phyloP scores from a whole-genome alignment of 1,139 yeast species.

The Chernovozyma sophiae-reginae region DNA sequence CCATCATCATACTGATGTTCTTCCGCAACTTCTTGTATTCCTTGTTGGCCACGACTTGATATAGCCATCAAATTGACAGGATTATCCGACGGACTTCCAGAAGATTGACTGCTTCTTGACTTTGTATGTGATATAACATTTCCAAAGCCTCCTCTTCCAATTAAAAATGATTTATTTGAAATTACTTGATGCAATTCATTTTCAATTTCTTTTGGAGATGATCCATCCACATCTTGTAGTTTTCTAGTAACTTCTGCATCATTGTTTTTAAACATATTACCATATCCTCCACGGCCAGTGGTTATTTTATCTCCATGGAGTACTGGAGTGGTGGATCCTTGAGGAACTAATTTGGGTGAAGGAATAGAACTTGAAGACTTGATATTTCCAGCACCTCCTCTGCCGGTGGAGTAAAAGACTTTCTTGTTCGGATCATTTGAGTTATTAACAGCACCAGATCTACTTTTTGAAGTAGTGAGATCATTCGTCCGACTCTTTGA shows the following conservation, averaged over 20 bases:
- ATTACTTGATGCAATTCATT: slow-evolving; percentile 34
- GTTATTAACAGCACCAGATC: slow-evolving; percentile 1
- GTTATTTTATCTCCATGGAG: slow-evolving; percentile 55
- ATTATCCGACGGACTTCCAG: slow-evolving; percentile 11
- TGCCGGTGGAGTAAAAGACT: slow-evolving; percentile 58
- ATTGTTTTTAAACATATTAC: slow-evolving; percentile 66
- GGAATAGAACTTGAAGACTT: slow-evolving; percentile 41
- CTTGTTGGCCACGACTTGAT: slow-evolving; percentile 21
- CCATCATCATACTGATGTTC: slow-evolving; percentile 7
- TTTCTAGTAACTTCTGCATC: slow-evolving; percentile 60
- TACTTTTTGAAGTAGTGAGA: slow-evolving; percentile 3
- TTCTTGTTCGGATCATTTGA: slow-evolving; percentile 22
- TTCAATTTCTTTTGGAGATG: slow-evolving; percentile 14
- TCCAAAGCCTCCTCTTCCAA: slow-evolving; percentile 50
- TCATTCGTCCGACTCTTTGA: slow-evolving; percentile 17
- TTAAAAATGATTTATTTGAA: slow-evolving; percentile 36
- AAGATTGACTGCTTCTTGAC: slow-evolving; percentile 9
- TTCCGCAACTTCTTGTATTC: slow-evolving; percentile 10
- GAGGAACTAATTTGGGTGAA: slow-evolving; percentile 52
- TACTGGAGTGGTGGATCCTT: slow-evolving; percentile 64
- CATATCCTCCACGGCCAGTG: slow-evolving; percentile 82
- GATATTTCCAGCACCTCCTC: slow-evolving; percentile 82
- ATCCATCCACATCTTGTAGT: slow-evolving; percentile 64
- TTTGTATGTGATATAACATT: slow-evolving; percentile 29
- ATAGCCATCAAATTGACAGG: slow-evolving; percentile 22